Percentiles rank a stretch among this genome's conserved stretches.
These are phyloP conservation scores for Priceomyces castillae DNA, from an alignment of 805 yeast species.

Conservation along the genomic window DNA sequence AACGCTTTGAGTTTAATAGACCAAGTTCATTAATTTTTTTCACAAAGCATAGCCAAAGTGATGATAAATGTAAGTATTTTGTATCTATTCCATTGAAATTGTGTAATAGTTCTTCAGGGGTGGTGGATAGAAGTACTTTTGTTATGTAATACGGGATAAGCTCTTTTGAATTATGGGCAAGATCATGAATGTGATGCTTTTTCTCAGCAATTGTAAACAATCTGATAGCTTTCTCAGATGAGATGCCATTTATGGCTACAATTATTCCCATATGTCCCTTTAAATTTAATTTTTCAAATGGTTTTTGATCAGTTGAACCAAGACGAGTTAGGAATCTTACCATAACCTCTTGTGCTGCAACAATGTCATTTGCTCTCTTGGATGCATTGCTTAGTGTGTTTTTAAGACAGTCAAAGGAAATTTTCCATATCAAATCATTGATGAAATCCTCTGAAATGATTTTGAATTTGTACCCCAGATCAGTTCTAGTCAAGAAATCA, in stretches of 20 bases:
- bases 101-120: slow-evolving; percentile 35
- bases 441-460: slow-evolving; percentile 20
- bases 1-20: slow-evolving; percentile 27
- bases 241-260: slow-evolving; percentile 24
- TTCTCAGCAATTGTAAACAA: slow-evolving; percentile 27
- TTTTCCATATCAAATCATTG: slow-evolving; percentile 26
- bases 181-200: slow-evolving; percentile 14
- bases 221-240: slow-evolving; percentile 23
- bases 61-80: slow-evolving; percentile 22
- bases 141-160: slow-evolving; percentile 23
- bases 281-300: slow-evolving; percentile 20
- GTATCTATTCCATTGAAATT: slow-evolving; percentile 30
- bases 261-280: slow-evolving; percentile 38
- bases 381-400: slow-evolving; percentile 1
- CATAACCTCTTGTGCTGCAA: slow-evolving; percentile 29
- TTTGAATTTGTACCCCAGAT: slow-evolving; percentile 20
- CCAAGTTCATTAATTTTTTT: slow-evolving; percentile 31
- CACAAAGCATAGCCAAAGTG: slow-evolving; percentile 35
- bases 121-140: slow-evolving; percentile 23
- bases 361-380: slow-evolving; percentile 11
- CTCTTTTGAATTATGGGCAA: slow-evolving; percentile 13
- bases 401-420: slow-evolving; percentile 19
- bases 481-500: slow-evolving; percentile 15
- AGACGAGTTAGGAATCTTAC: slow-evolving; percentile 16
- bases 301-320: slow-evolving; percentile 6